These are phyloP conservation scores for Tuber microsphaerosporum DNA, from an alignment of 495 filamentous ascomycete species.

Conservation along the genomic window DNA sequence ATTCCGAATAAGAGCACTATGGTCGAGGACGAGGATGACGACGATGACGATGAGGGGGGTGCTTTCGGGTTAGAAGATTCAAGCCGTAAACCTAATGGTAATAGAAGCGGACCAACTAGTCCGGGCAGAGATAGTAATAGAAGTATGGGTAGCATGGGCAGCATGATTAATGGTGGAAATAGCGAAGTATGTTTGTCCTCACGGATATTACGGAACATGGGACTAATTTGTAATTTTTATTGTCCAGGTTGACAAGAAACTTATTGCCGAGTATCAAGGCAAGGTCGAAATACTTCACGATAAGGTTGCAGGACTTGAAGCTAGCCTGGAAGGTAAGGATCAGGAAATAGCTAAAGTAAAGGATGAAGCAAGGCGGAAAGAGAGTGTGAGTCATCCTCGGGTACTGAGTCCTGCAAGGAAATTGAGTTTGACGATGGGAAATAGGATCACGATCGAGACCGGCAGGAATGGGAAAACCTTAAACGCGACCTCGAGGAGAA, in stretches of 20 bases:
- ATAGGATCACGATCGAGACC: constrained; percentile 50
- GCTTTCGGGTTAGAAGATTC: constrained; percentile 56
- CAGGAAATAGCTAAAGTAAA: constrained; percentile 50
- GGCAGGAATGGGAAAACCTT: constrained; percentile 66
- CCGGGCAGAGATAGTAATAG: constrained; percentile 43
- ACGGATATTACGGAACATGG: background rate
- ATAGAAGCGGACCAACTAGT: constrained; percentile 51
- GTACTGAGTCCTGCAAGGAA: constrained; percentile 42
- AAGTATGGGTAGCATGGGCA: constrained; percentile 35
- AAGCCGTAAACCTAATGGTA: constrained; percentile 49
- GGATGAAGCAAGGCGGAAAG: constrained; percentile 44
- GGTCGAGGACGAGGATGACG: constrained; percentile 91
- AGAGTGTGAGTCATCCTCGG: constrained; percentile 44
- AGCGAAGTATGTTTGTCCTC: constrained; percentile 23
- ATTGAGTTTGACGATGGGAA: constrained; percentile 45
- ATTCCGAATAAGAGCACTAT: constrained; percentile 97
- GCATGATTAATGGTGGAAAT: constrained; percentile 21
- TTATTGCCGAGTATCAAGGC: constrained; percentile 66
- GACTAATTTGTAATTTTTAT: constrained; percentile 3
- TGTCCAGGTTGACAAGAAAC: constrained; percentile 57
- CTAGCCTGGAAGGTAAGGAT: constrained; percentile 52
- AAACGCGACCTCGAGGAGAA: constrained; percentile 68
- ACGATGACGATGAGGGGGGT: constrained; percentile 59
- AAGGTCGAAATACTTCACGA: constrained; percentile 68
- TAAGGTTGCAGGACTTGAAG: constrained; percentile 66